Base-by-base conservation (phyloP, 768 basidiomycete species). In the Phylloporus arenicola region DNA sequence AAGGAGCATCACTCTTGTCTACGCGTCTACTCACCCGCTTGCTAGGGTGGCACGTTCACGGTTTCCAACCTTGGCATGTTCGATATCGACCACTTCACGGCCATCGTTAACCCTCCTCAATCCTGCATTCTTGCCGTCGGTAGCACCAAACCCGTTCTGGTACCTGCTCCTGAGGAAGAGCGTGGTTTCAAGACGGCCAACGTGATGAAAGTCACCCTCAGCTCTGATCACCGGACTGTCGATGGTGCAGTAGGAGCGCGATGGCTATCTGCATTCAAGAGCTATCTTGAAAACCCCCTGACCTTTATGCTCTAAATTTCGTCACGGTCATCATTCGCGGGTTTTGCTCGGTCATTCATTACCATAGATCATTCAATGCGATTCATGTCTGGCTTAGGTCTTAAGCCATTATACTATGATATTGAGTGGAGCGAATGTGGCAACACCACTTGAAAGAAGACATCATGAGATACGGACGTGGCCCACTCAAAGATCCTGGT, bases 61-160 rank as follows among this genome's bases (percentile, higher is more conserved):
- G 91, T 99, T 68, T 99, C 96, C 52, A 99, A 99, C 75, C 79
- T 99, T 49, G 96, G 96, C 71, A 99, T 99, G 96, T 96, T 79
- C 65, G 94, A 88, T 54, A 81, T 97, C 63, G 81, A 84, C 48
- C 88, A 93, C 71, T 99, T 99, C 72, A 97, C 94, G 13, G 96
- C 96, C 42, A 98, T 99, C 75, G 95, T 99, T 81, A 99, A 99
- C 78, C 83, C 88, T 13, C 96, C 96, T 22, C 96, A 98, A 71
- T 90, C 92, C 42, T 97, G 94, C 72, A 99, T 98, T 63, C 85
- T 99, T 53, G 96, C 96, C 40, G 83, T 98, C 59, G 94, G 96
- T 31, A 79, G 84, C 17, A 92, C 92, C 16, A 79, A 83, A 66
- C 79, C 89, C n/a, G 87, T 86, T 47, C 73, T 98, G 14, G 83